Evolutionary conservation across 108 stramenopile species (phyloP), one percentile per base, ranked within the genome.

Genomic region (Cyclostephanos invisitatus): DNA sequence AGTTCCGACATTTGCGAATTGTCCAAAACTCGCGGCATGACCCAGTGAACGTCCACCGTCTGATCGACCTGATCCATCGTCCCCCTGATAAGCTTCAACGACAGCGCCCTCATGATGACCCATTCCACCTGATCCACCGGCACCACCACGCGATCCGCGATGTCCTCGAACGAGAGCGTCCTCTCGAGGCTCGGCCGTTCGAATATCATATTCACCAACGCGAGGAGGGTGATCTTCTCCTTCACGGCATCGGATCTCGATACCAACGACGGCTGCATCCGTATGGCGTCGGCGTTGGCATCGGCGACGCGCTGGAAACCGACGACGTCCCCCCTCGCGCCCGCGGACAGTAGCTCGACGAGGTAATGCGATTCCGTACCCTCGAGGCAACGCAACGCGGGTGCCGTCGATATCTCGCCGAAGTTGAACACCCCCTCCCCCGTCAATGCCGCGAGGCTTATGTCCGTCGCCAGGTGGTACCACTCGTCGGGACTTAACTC

Each of bases 341-440:
- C 90, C 15, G 93, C 91, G 35, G 80, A 70, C 62, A 98, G 72
- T 44, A 99, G 65, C 44, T 96, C 85, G 69, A 89, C 78, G 61
- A 99, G 84, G 62, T 80, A 70, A 10, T 75, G 84, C 49, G 95
- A 64, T 2, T 89, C 74, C 18, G 91, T 91, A 28, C 77, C 77
- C 37, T 83, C 82, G 15, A 98, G 71, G 18, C 73, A 80, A 47
- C 64, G 55, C 24, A 98, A 71, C 37, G 97, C 85, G 17, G 96
- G 96, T 50, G 94, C 96, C 24, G 86, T 84, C 37, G 98, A 86
- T 40, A 98, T 91, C 80, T 98, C 96, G 17, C 98, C 98, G 58
- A 98, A 91, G 73, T 98, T 96, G 84, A 89, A 99, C 8, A 98
- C 96, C 7, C 96, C 97, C 25, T 98, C 97, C 36, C 96, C 99